Base-by-base conservation (phyloP, 2,329 filamentous ascomycete genomes). In the Hyphodiscus sp. region DNA sequence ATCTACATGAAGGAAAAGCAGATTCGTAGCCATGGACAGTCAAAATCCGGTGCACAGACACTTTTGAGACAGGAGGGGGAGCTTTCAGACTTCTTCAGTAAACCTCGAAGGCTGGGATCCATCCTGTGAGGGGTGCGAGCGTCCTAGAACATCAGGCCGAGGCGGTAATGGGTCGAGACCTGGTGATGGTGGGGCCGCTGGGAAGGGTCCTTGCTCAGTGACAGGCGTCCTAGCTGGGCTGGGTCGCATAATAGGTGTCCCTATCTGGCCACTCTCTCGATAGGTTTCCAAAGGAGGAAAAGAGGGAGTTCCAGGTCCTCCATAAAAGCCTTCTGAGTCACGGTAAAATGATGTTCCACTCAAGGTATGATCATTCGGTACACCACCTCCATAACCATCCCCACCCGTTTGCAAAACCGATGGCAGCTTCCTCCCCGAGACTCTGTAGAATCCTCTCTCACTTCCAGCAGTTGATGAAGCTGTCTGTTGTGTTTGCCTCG, bases 181-280 rank as follows among this genome's bases (percentile, higher is more conserved):
- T 19, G 59, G 46, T 26, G 61, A 57, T 9, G 54, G 50, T 11
- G 59, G 58, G 26, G 42, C 13, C 19, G 49, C 20, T 19, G 56
- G 62, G 52, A 79, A 79, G 0, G 78, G 77, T 20, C 73, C 75
- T 48, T 77, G 73, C 54, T 80, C 77, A 53, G 79, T 78, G 16
- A 86, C 71, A 1, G 84, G 80, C 2, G 80, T 83, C 51, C 82
- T 77, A 18, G 79, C 82, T 16, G 85, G 85, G n/a, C 84, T 80
- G n/a, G 80, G 77, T 57, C 82, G 76, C 65, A 83, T 77, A 30
- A 83, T 72, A n/a, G 79, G 76, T 3, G 83, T 70, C 10, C 81
- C 81, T 83, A 51, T 80, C 75, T 29, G 33, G 33, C 33, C 63
- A 58, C 41, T 58, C 19, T 20, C 33, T 54, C 19, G 49, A 53